phyloP scores from a whole-genome alignment of 257 asterid species.

The Ehretia macrophylla region DNA sequence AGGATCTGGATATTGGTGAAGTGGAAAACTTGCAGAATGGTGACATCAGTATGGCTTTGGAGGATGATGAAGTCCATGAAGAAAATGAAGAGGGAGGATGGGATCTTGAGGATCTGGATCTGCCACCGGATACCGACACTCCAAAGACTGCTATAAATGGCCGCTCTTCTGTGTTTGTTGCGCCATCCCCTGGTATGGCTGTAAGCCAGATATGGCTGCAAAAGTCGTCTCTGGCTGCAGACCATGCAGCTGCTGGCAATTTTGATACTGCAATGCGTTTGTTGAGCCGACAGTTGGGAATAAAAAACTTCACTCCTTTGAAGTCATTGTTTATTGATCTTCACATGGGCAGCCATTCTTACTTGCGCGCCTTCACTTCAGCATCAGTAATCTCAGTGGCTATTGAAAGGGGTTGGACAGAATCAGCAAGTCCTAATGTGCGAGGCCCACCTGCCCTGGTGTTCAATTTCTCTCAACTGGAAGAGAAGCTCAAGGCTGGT shows the following conservation, averaged over 20 bases:
- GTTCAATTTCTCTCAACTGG: constrained; percentile 63
- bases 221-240: constrained; percentile 87
- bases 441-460: constrained; percentile 78
- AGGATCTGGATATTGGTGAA: constrained; percentile 41
- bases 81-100: constrained; percentile 84
- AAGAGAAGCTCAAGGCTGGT: constrained; percentile 72
- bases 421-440: constrained; percentile 62
- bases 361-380: constrained; percentile 64
- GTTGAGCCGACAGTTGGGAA: constrained; percentile 76
- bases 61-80: constrained; percentile 46
- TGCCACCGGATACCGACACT: constrained; percentile 77
- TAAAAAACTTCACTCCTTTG: constrained; percentile 64
- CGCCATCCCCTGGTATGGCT: constrained; percentile 87
- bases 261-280: constrained; percentile 93
- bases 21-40: constrained; percentile 45
- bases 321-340: constrained; percentile 60
- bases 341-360: constrained; percentile 75
- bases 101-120: constrained; percentile 94
- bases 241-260: constrained; percentile 93
- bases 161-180: constrained; percentile 60
- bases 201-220: constrained; percentile 95
- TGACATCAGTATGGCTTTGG: constrained; percentile 28
- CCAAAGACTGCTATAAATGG: constrained; percentile 50
- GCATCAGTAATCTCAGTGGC: constrained; percentile 70
- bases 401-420: constrained; percentile 81